phyloP scores from a whole-genome alignment of 2,329 filamentous ascomycete species.

The Fusarium graminum region DNA sequence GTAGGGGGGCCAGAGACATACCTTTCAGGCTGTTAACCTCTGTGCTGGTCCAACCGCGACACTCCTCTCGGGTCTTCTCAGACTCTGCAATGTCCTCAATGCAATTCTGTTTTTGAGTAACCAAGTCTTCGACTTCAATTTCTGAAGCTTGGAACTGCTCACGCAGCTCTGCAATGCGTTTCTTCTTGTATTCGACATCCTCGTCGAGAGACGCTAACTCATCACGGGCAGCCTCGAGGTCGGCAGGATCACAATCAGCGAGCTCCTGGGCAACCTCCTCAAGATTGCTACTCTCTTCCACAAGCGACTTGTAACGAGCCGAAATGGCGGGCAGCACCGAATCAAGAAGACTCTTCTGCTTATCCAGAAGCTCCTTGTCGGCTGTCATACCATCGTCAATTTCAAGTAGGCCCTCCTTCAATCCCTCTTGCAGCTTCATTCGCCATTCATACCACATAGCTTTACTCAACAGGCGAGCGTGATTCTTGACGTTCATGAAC shows the following conservation, averaged over 20 bases:
- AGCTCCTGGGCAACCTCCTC: slow-evolving; percentile 80
- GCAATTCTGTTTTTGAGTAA: slow-evolving; percentile 76
- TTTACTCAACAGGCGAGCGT: slow-evolving; percentile 90
- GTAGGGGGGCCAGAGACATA: slow-evolving; percentile 52
- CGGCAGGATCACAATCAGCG: slow-evolving; percentile 83
- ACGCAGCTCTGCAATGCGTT: slow-evolving; percentile 74
- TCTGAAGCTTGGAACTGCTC: slow-evolving; percentile 77
- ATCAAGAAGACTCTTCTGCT: slow-evolving; percentile 77
- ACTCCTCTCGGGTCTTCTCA: slow-evolving; percentile 87
- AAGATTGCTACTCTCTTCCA: slow-evolving; percentile 74
- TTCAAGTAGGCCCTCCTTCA: slow-evolving; percentile 83
- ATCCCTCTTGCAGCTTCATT: slow-evolving; percentile 83
- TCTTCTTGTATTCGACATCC: slow-evolving; percentile 77
- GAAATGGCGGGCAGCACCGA: slow-evolving; percentile 74
- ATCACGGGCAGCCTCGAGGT: slow-evolving; percentile 79
- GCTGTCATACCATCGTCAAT: slow-evolving; percentile 81
- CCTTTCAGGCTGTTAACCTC: slow-evolving; percentile 86
- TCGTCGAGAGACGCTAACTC: slow-evolving; percentile 73
- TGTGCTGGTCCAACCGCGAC: slow-evolving; percentile 85
- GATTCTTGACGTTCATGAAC: slow-evolving; percentile 96
- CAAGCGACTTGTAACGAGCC: slow-evolving; percentile 71
- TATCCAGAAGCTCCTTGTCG: slow-evolving; percentile 75
- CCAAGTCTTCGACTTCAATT: slow-evolving; percentile 70
- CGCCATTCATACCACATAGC: slow-evolving; percentile 99
- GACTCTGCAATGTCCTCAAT: slow-evolving; percentile 82